phyloP scores from a whole-genome alignment of 176 grass and related monocot genomes.

The Thinopyrum elongatum region DNA sequence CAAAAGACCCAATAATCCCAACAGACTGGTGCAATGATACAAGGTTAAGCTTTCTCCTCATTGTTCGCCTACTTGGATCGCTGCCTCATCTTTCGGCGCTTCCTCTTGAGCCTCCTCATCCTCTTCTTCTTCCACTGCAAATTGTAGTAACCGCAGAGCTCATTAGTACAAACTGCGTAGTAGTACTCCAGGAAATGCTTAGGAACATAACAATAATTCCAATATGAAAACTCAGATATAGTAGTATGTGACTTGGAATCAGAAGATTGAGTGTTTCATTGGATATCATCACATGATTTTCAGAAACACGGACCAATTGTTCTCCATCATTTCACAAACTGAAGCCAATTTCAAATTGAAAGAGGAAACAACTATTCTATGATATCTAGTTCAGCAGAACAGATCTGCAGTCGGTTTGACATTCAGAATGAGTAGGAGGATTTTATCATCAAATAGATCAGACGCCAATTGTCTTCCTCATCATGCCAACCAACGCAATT shows the following conservation, averaged over 20 bases:
- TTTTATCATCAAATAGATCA: constrained; percentile 45
- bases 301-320: constrained; percentile 54
- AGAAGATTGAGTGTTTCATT: constrained; percentile 29
- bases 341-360: background rate
- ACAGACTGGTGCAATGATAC: background rate
- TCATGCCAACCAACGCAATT: background rate
- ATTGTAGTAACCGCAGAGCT: no score
- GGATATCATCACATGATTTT: constrained; percentile 24
- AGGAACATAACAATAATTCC: background rate
- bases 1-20: background rate
- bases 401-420: background rate
- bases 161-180: background rate
- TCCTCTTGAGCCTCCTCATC: constrained; percentile 91
- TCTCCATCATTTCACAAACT: constrained; percentile 27
- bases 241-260: background rate
- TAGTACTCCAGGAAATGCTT: no score
- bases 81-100: constrained; percentile 93
- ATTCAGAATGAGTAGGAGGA: constrained; percentile 73
- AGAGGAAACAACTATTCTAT: background rate
- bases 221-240: background rate
- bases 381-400: no score
- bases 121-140: constrained; percentile 92
- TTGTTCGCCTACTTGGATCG: constrained; percentile 46
- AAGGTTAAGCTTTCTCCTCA: background rate
- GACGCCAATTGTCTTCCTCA: constrained; percentile 31